phyloP scores from a whole-genome alignment of 1,139 yeast species.

The Lodderomyces metapsilosis region DNA sequence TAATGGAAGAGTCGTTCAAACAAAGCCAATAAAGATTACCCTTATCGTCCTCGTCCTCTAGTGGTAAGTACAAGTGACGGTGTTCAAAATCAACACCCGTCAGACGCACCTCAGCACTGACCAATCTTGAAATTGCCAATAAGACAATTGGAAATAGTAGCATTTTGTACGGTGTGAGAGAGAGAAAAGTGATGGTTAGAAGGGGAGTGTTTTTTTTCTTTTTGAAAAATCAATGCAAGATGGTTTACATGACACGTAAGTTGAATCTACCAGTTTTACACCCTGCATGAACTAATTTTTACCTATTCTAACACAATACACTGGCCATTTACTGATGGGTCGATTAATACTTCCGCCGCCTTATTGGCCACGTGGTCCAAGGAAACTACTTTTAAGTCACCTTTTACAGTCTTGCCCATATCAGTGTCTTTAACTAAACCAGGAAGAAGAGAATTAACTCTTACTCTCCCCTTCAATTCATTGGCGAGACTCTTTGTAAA shows the following conservation, averaged over 20 bases:
- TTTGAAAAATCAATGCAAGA: too few species aligned
- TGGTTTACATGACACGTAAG: too few species aligned
- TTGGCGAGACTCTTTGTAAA: conserved; percentile 62
- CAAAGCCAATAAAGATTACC: conserved; percentile 61
- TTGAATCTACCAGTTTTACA: too few species aligned
- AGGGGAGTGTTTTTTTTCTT: too few species aligned
- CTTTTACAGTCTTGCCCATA: conserved; percentile 47
- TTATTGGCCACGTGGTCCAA: conserved; percentile 27
- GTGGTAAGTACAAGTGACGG: conserved; percentile 54
- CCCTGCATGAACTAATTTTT: too few species aligned
- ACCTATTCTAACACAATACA: conserved; percentile 20
- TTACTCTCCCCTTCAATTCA: conserved; percentile 54
- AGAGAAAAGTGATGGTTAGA: neutral
- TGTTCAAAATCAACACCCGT: conserved; percentile 37
- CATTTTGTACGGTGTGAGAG: neutral
- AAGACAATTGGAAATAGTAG: neutral
- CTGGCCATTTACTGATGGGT: conserved; percentile 40
- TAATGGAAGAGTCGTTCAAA: conserved; percentile 60
- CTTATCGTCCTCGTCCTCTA: conserved; percentile 41
- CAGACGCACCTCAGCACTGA: conserved; percentile 13
- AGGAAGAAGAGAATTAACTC: conserved; percentile 70
- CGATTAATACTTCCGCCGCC: conserved; percentile 27
- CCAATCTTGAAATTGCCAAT: neutral
- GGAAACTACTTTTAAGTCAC: conserved; percentile 16
- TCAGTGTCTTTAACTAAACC: conserved; percentile 73